Conservation (phyloP, 2,329 filamentous ascomycete genomes). For the Ophiostoma pallidulum region DNA sequence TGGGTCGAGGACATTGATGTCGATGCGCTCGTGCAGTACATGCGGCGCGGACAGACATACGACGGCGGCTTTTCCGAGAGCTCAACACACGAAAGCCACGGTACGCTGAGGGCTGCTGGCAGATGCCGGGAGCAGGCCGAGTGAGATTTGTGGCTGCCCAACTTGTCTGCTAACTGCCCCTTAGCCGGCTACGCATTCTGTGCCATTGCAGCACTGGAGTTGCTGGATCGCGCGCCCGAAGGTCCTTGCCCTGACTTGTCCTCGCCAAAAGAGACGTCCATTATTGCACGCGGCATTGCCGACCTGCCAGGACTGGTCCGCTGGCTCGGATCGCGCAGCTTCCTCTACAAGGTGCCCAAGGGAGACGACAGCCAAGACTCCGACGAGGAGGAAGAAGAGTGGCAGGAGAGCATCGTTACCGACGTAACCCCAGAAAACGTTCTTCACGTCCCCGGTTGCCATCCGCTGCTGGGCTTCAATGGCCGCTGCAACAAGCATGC, state of each 20-base stretch:
- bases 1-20: constrained; percentile 66
- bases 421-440: background rate
- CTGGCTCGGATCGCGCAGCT: constrained; percentile 52
- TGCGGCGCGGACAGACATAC: constrained; percentile 57
- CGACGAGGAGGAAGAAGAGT: constrained; percentile 33
- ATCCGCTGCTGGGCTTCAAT: constrained; percentile 59
- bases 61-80: constrained; percentile 78
- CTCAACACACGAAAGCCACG: constrained; percentile 73
- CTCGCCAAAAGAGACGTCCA: constrained; percentile 17
- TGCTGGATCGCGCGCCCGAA: constrained; percentile 56
- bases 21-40: constrained; percentile 57
- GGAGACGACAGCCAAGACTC: constrained; percentile 35
- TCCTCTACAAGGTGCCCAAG: constrained; percentile 41
- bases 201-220: constrained; percentile 64
- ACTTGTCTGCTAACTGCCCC: background rate
- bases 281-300: constrained; percentile 32
- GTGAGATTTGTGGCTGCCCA: no score
- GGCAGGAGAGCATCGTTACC: constrained; percentile 22
- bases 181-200: constrained; percentile 86
- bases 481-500: constrained; percentile 84
- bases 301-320: constrained; percentile 28
- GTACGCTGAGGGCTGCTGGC: no score
- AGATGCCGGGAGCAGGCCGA: no score
- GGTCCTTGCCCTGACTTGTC: no score
- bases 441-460: constrained; percentile 19